These are phyloP conservation scores for Erythrophleum ivorense DNA, from an alignment of 331 rosid genomes.

Conservation along the genomic window DNA sequence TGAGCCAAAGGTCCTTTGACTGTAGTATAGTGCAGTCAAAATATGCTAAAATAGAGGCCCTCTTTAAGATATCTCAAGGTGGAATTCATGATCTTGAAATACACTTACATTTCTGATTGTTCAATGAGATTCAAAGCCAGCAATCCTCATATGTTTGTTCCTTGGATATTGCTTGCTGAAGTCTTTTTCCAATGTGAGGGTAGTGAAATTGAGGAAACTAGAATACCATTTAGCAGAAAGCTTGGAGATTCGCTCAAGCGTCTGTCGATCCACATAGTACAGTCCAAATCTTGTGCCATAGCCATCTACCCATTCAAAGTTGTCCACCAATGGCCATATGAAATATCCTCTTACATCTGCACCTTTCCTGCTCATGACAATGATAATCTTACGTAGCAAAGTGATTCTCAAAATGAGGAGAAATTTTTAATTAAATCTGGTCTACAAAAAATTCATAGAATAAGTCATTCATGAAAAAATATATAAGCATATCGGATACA, in stretches of 20 bases:
- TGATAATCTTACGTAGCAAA: constrained; percentile 5
- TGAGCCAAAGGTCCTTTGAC: background rate
- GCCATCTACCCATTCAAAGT: constrained; percentile 69
- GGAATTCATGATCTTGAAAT: background rate
- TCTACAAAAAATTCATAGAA: too few relatives aligned
- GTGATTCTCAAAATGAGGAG: constrained; percentile 3
- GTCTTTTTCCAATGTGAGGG: constrained; percentile 8
- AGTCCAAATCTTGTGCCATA: constrained; percentile 59
- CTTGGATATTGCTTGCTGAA: background rate
- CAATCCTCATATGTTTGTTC: constrained; percentile 15
- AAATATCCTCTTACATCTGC: constrained; percentile 78
- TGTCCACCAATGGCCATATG: constrained; percentile 70
- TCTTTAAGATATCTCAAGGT: background rate
- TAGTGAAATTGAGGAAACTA: constrained; percentile 49
- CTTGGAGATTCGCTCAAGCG: constrained; percentile 64
- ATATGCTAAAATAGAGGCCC: background rate
- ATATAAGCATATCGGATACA: background rate
- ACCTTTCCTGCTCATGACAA: constrained; percentile 55
- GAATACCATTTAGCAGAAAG: constrained; percentile 66
- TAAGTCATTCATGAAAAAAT: too few relatives aligned
- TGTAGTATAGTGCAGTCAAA: background rate
- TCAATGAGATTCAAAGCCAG: constrained; percentile 34
- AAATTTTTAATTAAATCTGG: background rate
- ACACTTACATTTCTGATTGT: background rate
- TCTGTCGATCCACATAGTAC: constrained; percentile 51